Conservation (phyloP, 75 land plant species). For the Pinus taeda region DNA sequence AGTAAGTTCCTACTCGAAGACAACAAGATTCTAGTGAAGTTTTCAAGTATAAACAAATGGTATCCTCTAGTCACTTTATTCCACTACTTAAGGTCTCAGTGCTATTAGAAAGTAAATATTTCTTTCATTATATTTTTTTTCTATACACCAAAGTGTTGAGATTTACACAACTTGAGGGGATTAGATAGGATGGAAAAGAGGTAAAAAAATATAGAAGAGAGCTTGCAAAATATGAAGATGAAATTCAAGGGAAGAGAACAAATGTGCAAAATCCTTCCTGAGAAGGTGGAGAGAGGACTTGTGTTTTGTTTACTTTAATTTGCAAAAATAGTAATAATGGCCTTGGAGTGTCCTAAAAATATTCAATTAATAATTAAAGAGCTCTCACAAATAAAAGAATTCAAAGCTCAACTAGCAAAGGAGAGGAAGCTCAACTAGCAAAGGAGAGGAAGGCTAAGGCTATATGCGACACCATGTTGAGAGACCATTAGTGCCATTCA, state of each 20-base stretch:
- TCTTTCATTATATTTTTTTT: too few species aligned
- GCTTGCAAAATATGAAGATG: too few species aligned
- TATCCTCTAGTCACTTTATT: constrained; percentile 10
- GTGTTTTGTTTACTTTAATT: not conserved
- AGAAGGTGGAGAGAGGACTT: not conserved
- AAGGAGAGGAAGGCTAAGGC: constrained; percentile 60
- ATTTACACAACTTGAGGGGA: constrained; percentile 71
- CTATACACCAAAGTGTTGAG: too few species aligned
- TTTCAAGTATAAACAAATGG: constrained; percentile 58
- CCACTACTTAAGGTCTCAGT: too few species aligned
- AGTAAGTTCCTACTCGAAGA: constrained; percentile 38
- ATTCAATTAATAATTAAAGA: not conserved
- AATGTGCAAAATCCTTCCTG: too few species aligned
- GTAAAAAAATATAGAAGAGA: too few species aligned
- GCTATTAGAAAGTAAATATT: too few species aligned
- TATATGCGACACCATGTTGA: constrained; percentile 37
- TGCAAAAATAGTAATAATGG: not conserved
- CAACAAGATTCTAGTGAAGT: constrained; percentile 43
- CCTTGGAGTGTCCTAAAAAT: not conserved
- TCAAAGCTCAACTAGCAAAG: too few species aligned
- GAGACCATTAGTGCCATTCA: constrained; percentile 17
- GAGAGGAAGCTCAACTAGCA: constrained; percentile 67
- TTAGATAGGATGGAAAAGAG: constrained; percentile 80
- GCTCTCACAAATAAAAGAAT: constrained; percentile 55
- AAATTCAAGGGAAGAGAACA: too few species aligned